Conservation (phyloP, 192 early-diverging fungal genomes). For the Coemansia sp. region DNA sequence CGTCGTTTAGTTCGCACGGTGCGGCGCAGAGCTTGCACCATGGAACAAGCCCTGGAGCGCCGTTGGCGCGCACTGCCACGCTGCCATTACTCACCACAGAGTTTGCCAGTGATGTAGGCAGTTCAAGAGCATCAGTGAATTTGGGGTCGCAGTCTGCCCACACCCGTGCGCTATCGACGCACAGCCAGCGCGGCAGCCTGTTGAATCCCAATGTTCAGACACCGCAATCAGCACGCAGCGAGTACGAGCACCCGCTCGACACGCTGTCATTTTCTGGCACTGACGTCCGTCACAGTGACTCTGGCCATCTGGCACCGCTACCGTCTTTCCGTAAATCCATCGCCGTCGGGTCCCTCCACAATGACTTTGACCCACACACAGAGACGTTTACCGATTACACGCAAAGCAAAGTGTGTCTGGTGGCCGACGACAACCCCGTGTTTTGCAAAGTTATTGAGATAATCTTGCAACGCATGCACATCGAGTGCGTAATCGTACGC, state of each 20-base stretch:
- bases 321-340: neutral
- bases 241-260: neutral
- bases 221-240: neutral
- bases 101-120: neutral
- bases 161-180: constrained; percentile 1
- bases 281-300: neutral
- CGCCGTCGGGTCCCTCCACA: neutral
- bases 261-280: neutral
- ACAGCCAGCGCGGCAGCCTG: constrained; percentile 30
- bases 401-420: constrained; percentile 55
- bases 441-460: constrained; percentile 86
- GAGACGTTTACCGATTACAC: too few species aligned
- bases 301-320: neutral
- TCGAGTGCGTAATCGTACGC: constrained; percentile 78
- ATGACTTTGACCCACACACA: too few species aligned
- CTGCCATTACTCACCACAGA: neutral
- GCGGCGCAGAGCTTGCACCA: neutral
- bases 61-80: constrained; percentile 8
- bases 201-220: constrained; percentile 21
- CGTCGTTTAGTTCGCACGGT: neutral
- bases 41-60: neutral
- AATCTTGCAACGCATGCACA: constrained; percentile 70
- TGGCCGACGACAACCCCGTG: constrained; percentile 92
- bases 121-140: neutral
- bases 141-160: neutral